Base-by-base conservation (phyloP, 73 alveolate genomes). In the Paramecium biaurelia region DNA sequence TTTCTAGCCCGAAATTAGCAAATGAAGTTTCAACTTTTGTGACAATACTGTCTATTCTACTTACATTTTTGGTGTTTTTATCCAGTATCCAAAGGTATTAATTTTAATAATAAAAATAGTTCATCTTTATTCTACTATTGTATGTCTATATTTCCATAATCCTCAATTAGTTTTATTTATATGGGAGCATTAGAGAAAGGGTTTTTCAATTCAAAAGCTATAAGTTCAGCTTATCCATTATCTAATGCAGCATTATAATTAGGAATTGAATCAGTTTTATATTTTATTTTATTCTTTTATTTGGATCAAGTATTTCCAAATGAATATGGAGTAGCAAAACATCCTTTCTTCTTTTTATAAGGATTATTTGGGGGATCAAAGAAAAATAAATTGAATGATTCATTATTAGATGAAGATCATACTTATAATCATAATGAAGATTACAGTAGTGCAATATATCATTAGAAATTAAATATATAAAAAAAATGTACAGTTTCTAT, bases 261-360 rank as follows among this genome's bases (percentile, higher is more conserved):
- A 28, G 70, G 58, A 1, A 11, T 86, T 0, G 86, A 41, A 41
- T 32, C 79, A 3, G n/a, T 34, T 0, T 4, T 86, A 32, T 86
- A 63, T 45, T 86, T 86, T n/a, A 18, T 86, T 9, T 85, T 86
- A 20, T 86, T 58, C 24, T 34, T 86, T 32, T 86, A 86, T 76
- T 86, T 86, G 24, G 93, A 86, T 86, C 18, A 86, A 32, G 93
- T 86, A 57, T 63, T 34, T 63, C 70, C 85, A 76, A 76, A 86
- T 41, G 88, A 86, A 86, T 28, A 86, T 42, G 85, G 85, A 59
- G 70, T 38, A 26, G 45, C 85, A 6, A 86, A 30, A 34, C 57
- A 45, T 37, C 63, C 68, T 21, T 37, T 86, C 24, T 59, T 28
- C 28, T 67, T 72, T 38, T 53, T 76, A 37, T 20, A 86, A 24